Evolutionary conservation across 1,284 basidiomycete genomes (phyloP), one percentile per base, ranked within the genome.

Genomic region (Limonomyces culmigenus): DNA sequence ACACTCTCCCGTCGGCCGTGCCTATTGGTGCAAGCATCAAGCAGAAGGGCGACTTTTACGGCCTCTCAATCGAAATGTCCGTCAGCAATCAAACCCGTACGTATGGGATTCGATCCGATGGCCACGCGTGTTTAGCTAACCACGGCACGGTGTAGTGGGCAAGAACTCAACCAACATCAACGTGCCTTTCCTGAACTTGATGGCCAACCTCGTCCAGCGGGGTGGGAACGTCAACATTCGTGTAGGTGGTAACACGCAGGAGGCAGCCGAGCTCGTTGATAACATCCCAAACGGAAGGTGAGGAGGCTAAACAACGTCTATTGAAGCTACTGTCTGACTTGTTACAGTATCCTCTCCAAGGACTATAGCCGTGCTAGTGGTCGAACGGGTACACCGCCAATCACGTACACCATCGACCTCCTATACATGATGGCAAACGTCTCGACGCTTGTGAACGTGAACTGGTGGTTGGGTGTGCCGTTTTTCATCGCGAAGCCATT

Each of bases 241-340:
- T 30, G 63, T 85, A 3, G 83, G 81, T 25, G 83, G 81, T 37
- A 85, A 85, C 52, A 75, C 75, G 2, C 78, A 83, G 46, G 77
- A 83, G 41, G 65, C 59, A 17, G 71, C 73, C 6, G 58, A 57
- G 1, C 50, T 73, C 31, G 63, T 69, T 0, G 53, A 60, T 18
- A 57, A 58, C 10, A 53, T 70, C 6, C 42, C 54, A 0, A 54
- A 62, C 37, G 62, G 65, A 2, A n/a, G n/a, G n/a, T n/a, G n/a
- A n/a, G n/a, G n/a, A n/a, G n/a, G n/a, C n/a, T n/a, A n/a, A n/a
- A n/a, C n/a, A n/a, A n/a, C n/a, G n/a, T n/a, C n/a, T n/a, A n/a
- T n/a, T n/a, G n/a, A n/a, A n/a, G n/a, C n/a, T n/a, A n/a, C n/a
- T n/a, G n/a, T n/a, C n/a, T n/a, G n/a, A n/a, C n/a, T n/a, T n/a